A percentile compares a stretch with the other conserved stretches of the same genome.
Conservation (phyloP, 1,139 yeast genomes). For the Dujonia santamariae region DNA sequence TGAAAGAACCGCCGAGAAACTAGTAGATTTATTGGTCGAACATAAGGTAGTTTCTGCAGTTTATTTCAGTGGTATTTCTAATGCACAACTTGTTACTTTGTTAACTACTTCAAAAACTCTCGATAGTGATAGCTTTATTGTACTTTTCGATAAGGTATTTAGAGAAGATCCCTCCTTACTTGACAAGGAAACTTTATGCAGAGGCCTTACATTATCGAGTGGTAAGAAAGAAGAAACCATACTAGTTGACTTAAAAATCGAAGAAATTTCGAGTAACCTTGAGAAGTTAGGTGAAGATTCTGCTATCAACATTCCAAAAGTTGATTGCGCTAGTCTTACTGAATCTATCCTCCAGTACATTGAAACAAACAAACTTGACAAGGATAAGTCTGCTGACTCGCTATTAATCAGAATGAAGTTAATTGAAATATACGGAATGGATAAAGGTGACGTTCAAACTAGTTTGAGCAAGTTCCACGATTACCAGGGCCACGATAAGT, state of each 20-base stretch:
- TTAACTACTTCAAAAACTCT: neutral
- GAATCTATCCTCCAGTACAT: constrained; percentile 14
- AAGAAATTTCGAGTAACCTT: too few relatives aligned
- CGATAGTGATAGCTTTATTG: constrained; percentile 1
- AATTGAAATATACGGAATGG: constrained; percentile 38
- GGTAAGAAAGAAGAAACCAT: too few relatives aligned
- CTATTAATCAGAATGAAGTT: constrained; percentile 24
- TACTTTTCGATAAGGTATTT: constrained; percentile 6
- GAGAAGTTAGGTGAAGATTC: neutral
- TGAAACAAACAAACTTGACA: constrained; percentile 23
- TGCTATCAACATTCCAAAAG: neutral
- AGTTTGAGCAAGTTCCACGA: constrained; percentile 31
- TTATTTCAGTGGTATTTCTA: neutral
- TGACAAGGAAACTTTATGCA: constrained; percentile 4
- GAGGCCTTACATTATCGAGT: constrained; percentile 1
- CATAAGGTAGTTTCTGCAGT: neutral
- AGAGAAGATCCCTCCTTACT: constrained; percentile 7
- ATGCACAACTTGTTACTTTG: neutral
- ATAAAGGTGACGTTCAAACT: constrained; percentile 23
- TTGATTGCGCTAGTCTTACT: neutral
- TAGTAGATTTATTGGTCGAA: neutral
- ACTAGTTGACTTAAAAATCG: too few relatives aligned
- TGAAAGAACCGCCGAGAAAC: neutral
- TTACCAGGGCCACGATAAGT: constrained; percentile 34
- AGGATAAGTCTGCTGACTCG: constrained; percentile 21